Base-by-base conservation (phyloP, 2,329 filamentous ascomycete genomes). In the Talaromyces piceae region DNA sequence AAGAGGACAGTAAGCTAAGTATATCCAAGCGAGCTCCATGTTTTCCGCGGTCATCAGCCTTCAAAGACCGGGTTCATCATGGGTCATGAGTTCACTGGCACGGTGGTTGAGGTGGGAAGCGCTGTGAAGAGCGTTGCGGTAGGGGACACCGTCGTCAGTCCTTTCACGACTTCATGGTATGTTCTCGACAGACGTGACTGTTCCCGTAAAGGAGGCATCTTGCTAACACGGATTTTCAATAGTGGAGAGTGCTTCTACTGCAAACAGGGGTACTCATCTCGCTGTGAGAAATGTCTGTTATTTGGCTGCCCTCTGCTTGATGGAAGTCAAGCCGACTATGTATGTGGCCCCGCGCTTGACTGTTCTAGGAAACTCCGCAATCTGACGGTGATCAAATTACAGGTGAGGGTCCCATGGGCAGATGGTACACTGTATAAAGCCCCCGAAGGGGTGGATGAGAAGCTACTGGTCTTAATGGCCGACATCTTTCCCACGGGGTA, bases 401-500 rank as follows among this genome's bases (percentile, higher is more conserved):
- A 53, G 51, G 47, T 91, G 47, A 83, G 88, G 28, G 79, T 95
- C 12, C 91, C 91, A 0, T 73, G 85, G 50, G 90, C 90, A 9
- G 89, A 95, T 62, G 82, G 82, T 30, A 94, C 88, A 1, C 80
- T 85, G n/a, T 78, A 90, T 63, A 85, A 84, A 61, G 84, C 88
- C 0, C 86, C 87, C 0, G 68, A 80, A 1, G 80, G 78, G 7
- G 85, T 94, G 52, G 80, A 84, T 18, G 84, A 91, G 58, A 79
- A 86, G 57, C 82, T 82, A 30, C 76, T 94, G 45, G 82, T 94
- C 5, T 77, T 95, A 23, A 95, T 95, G 90, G 89, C 88, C 13
- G 90, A 95, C 64, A 94, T 95, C 61, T 95, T 93, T 68, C 90
- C 90, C 1, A 88, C 84, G 0, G 72, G 91, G 6, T 95, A 82